Base-by-base conservation (phyloP, 108 stramenopile species). In the Epithemia pelagica region DNA sequence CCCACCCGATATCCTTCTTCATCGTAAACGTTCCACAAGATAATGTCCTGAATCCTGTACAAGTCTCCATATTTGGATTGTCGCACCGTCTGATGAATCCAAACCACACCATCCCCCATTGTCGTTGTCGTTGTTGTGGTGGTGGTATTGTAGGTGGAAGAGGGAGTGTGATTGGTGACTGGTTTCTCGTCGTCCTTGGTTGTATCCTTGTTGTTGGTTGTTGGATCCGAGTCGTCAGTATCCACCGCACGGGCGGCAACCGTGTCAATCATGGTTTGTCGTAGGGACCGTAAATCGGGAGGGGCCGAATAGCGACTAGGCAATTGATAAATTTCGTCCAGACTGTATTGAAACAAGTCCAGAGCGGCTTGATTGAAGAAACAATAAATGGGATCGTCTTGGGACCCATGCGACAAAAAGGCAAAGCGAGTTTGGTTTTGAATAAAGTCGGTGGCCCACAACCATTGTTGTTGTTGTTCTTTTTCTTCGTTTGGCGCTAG, bases 381-480 rank as follows among this genome's bases (percentile, higher is more conserved):
- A 57, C 56, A 57, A 59, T 64, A 75, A 31, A 75, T 69, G 23
- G 74, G 74, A 31, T 75, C 74, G 1, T 30, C 62, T 28, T 75
- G 68, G 0, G 29, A 59, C 28, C 63, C 68, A 56, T 75, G 74
- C 22, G 74, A 75, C 28, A 75, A 37, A 18, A 75, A 33, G 29
- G 54, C 74, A 61, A 61, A 75, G 8, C 68, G 68, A 3, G 28
- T 29, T 37, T 69, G 46, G n/a, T 20, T 21, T 25, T 69, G 53
- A 18, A 69, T 7, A 26, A 18, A 5, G 26, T 23, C 56, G 7
- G 21, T 19, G 56, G 18, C 21, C 25, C 15, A 19, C 56, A 46
- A 46, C 37, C 37, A 46, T 46, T 46, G 37, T 46, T 46, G 37
- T 46, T 46, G 10, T 46, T 46, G 37, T 46, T 46, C 37, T 10